phyloP scores from a whole-genome alignment of 371 early-diverging fungal species.

The Synchytrium microbalum region DNA sequence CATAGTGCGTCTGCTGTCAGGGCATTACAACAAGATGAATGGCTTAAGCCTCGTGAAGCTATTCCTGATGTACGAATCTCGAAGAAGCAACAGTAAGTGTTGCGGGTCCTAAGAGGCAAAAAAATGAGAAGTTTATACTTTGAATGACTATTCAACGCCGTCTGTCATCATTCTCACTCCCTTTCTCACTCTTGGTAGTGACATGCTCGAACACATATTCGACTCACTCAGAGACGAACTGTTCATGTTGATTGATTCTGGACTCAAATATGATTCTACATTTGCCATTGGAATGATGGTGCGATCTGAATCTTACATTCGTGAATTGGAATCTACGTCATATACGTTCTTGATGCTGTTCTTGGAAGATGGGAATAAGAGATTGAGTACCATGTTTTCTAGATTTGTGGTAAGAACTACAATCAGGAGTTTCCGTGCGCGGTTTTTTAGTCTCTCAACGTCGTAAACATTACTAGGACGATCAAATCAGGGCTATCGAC shows the following conservation, averaged over 20 bases:
- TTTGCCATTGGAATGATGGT: constrained; percentile 74
- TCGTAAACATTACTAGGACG: constrained; percentile 40
- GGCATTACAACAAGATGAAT: not conserved
- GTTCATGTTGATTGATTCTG: constrained; percentile 62
- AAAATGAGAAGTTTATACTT: not conserved
- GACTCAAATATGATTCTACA: constrained; percentile 51
- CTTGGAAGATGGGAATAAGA: constrained; percentile 55
- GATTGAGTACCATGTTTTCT: constrained; percentile 63
- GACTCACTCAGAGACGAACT: constrained; percentile 67
- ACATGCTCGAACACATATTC: constrained; percentile 64
- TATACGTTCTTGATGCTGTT: constrained; percentile 55
- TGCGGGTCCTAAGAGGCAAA: no score
- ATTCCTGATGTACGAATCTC: not conserved
- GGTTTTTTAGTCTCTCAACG: not conserved
- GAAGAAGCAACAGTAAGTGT: not conserved
- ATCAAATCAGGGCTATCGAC: constrained; percentile 83
- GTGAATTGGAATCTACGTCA: constrained; percentile 51
- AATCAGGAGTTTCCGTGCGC: not conserved
- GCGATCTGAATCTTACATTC: constrained; percentile 60
- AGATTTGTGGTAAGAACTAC: constrained; percentile 57
- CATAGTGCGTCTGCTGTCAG: not conserved
- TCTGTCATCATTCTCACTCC: no score
- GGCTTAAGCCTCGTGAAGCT: not conserved
- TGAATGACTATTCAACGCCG: not conserved
- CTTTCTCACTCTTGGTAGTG: constrained; percentile 48